phyloP scores from a whole-genome alignment of 1,284 basidiomycete genomes.

The Cutaneotrichosporon dermatis region DNA sequence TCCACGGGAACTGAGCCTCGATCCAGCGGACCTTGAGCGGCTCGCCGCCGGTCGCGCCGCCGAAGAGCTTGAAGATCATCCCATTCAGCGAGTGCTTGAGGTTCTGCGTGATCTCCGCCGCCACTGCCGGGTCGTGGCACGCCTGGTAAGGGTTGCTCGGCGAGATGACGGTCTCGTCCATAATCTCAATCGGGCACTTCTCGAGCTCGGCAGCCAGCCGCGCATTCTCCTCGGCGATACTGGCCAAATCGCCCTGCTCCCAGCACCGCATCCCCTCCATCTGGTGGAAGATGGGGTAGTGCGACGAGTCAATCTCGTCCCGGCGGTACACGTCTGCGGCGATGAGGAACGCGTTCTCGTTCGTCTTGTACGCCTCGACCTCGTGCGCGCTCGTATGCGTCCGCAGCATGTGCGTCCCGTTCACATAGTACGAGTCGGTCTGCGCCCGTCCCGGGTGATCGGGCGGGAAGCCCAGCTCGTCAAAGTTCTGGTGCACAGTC shows the following conservation, averaged over 20 bases:
- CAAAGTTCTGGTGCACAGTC: constrained; percentile 89
- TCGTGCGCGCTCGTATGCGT: constrained; percentile 98
- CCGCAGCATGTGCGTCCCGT: constrained; percentile 81
- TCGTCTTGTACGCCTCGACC: constrained; percentile 78
- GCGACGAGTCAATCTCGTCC: constrained; percentile 95
- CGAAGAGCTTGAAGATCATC: constrained; percentile 80
- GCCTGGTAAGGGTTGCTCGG: constrained; percentile 75
- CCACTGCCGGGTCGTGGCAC: constrained; percentile 65
- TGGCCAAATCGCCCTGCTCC: constrained; percentile 48
- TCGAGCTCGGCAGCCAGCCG: constrained; percentile 61
- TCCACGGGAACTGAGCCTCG: constrained; percentile 96
- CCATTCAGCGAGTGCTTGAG: constrained; percentile 89
- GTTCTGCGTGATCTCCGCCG: constrained; percentile 71
- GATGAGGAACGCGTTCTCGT: constrained; percentile 78
- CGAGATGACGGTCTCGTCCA: constrained; percentile 74
- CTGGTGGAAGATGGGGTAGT: constrained; percentile 99
- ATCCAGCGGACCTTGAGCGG: constrained; percentile 93
- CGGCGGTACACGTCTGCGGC: constrained; percentile 98
- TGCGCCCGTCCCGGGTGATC: constrained; percentile 89
- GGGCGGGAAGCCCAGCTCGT: constrained; percentile 85
- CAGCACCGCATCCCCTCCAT: constrained; percentile 90
- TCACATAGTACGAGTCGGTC: constrained; percentile 95
- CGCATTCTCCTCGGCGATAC: constrained; percentile 48
- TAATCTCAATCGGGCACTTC: constrained; percentile 70
- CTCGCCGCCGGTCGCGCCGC: constrained; percentile 50